Evolutionary conservation across 208 protist genomes (phyloP).

Genomic region (Leishmania braziliensis): DNA sequence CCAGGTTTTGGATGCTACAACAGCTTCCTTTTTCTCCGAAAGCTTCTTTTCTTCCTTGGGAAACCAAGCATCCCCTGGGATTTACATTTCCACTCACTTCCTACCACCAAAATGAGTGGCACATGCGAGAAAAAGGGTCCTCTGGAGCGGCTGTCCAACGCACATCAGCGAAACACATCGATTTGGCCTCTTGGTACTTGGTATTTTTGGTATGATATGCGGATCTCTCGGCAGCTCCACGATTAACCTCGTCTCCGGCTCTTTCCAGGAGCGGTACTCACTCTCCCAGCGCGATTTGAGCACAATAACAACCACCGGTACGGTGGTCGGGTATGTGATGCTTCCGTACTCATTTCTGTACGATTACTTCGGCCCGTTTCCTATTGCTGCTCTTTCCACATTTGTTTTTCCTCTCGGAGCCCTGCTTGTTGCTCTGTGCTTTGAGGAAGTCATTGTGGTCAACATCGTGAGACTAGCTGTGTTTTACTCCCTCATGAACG

Average conservation of each 20-base stretch:
- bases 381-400: conserved; percentile 36
- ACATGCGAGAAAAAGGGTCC: conserved; percentile 10
- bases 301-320: conserved; percentile 56
- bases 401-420: conserved; percentile 43
- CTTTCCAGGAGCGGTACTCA: conserved; percentile 52
- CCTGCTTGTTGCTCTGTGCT: conserved; percentile 45
- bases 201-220: conserved; percentile 48
- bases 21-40: not conserved
- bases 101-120: conserved; percentile 6
- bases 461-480: conserved; percentile 31
- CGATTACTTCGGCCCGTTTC: conserved; percentile 53
- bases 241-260: conserved; percentile 59
- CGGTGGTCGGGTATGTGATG: conserved; percentile 38
- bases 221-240: conserved; percentile 57
- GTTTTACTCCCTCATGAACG: conserved; percentile 40
- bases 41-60: too few relatives aligned
- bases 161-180: conserved; percentile 48
- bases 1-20: not conserved
- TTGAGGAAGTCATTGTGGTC: conserved; percentile 41
- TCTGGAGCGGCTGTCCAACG: conserved; percentile 12
- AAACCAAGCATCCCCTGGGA: not conserved
- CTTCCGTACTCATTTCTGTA: conserved; percentile 51
- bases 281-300: conserved; percentile 56
- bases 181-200: conserved; percentile 46
- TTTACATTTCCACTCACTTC: not conserved